Percentiles rank a stretch among this genome's conserved stretches.
Evolutionary conservation across 208 protist genomes (phyloP).

Genomic region (Perkinsela sp.): DNA sequence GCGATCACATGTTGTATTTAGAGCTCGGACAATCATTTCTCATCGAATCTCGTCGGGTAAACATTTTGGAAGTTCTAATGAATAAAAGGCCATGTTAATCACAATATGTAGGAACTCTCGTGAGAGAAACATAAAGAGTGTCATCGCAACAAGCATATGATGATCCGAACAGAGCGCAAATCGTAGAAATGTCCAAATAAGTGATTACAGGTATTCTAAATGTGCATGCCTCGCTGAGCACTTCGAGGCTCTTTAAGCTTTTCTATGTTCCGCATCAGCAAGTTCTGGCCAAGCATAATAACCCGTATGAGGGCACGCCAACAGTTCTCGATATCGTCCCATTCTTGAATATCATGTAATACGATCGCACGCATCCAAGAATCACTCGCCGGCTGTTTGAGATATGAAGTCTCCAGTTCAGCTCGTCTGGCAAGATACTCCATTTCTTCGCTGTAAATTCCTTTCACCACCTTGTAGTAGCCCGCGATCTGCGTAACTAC

Average conservation of each 20-base stretch:
- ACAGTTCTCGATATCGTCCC: not conserved
- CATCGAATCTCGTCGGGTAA: too few relatives aligned
- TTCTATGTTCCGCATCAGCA: not conserved
- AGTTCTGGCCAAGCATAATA: not conserved
- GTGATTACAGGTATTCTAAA: not conserved
- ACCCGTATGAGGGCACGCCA: not conserved
- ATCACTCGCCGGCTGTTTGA: not conserved
- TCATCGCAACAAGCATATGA: too few relatives aligned
- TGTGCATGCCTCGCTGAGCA: not conserved
- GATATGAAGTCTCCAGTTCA: not conserved
- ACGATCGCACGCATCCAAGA: not conserved
- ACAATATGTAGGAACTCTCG: too few relatives aligned
- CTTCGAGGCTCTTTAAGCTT: not conserved
- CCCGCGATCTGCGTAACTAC: not conserved
- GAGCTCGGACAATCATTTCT: too few relatives aligned
- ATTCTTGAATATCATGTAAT: not conserved
- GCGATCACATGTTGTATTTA: too few relatives aligned
- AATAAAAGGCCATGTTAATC: too few relatives aligned
- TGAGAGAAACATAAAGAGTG: too few relatives aligned
- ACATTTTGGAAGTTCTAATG: too few relatives aligned
- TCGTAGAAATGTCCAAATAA: too few relatives aligned
- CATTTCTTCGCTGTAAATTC: constrained; percentile 1
- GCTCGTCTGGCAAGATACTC: not conserved
- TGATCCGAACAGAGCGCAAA: too few relatives aligned
- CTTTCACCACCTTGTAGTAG: not conserved